Evolutionary conservation across 2,329 filamentous ascomycete species (phyloP), one percentile per base, ranked within the genome.

Genomic region (Tolypocladium endophyticum): DNA sequence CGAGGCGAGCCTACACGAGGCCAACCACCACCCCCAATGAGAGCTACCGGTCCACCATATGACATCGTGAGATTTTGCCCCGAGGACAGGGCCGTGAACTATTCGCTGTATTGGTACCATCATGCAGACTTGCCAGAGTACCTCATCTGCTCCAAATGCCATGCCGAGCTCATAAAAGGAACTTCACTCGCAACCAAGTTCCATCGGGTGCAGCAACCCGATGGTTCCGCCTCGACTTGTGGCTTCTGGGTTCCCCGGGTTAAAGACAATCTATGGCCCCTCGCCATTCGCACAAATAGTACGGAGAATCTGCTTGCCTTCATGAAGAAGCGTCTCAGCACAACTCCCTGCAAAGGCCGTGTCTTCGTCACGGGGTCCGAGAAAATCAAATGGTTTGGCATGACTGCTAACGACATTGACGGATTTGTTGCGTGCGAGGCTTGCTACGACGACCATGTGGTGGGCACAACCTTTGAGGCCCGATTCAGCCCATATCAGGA

Each of bases 101-200:
- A 73, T 47, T 60, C 64, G 0, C 62, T 70, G 0, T 67, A 66
- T n/a, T 76, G 73, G 70, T 72, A 74, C 55, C 66, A 63, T 1
- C 55, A 70, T 1, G 59, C 62, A 2, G 65, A 67, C 4, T 39
- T 66, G 3, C 69, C 72, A 0, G 63, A 67, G 1, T 76, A 71
- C 30, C 59, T 71, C 3, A 66, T 78, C 39, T 80, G 77, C 62
- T 75, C 74, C 1, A 65, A 69, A 28, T 80, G 77, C 62, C 73
- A 77, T 39, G 68, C 70, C 7, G 72, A 75, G 36, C 58, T 75
- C 60, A 71, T 79, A 16, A 61, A 68, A 28, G 28, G 58, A 0
- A 75, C 73, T 0, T 53, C 47, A 0, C 68, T 77, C 4, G 65
- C 67, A 0, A 23, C 56, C 0, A 58, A 67, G 0, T 78, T 79